Conservation (phyloP, 768 basidiomycete species). For the Crassisporium funariophilum region DNA sequence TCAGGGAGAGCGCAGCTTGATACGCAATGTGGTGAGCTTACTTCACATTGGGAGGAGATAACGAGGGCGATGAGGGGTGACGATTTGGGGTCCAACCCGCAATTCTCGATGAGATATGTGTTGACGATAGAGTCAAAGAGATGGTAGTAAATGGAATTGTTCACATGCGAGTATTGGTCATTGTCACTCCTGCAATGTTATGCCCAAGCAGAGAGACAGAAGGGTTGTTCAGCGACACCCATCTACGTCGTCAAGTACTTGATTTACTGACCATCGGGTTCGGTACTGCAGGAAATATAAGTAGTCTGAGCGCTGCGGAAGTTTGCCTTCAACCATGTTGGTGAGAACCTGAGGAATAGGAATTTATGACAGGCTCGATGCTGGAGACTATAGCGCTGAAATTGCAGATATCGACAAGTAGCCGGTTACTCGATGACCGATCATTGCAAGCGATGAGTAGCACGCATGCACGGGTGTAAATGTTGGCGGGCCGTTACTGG, state of each 20-base stretch:
- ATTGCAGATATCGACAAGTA: too few species aligned
- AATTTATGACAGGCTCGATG: too few species aligned
- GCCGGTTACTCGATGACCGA: too few species aligned
- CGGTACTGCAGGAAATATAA: slow-evolving; percentile 60
- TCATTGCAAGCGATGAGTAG: too few species aligned
- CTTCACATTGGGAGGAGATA: slow-evolving; percentile 75
- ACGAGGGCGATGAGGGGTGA: slow-evolving; percentile 72
- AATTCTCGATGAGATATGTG: slow-evolving; percentile 70
- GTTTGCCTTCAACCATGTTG: too few species aligned
- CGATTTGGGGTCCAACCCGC: slow-evolving; percentile 52
- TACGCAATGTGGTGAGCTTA: slow-evolving; percentile 20
- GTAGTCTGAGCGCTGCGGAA: slow-evolving; percentile 64
- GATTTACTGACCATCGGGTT: slow-evolving; percentile 65
- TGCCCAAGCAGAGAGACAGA: not conserved
- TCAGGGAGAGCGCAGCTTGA: not conserved
- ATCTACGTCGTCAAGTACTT: slow-evolving; percentile 1
- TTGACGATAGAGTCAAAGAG: slow-evolving; percentile 84
- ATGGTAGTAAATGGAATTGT: slow-evolving; percentile 81
- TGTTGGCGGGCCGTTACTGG: too few species aligned
- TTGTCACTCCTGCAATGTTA: slow-evolving; percentile 71
- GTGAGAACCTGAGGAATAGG: too few species aligned
- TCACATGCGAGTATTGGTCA: slow-evolving; percentile 82
- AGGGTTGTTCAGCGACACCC: not conserved
- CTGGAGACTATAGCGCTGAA: too few species aligned
- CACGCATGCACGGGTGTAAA: too few species aligned